Evolutionary conservation across 1,139 yeast species (phyloP), one percentile per base, ranked within the genome.

Genomic region (Groenewaldozyma sp.): DNA sequence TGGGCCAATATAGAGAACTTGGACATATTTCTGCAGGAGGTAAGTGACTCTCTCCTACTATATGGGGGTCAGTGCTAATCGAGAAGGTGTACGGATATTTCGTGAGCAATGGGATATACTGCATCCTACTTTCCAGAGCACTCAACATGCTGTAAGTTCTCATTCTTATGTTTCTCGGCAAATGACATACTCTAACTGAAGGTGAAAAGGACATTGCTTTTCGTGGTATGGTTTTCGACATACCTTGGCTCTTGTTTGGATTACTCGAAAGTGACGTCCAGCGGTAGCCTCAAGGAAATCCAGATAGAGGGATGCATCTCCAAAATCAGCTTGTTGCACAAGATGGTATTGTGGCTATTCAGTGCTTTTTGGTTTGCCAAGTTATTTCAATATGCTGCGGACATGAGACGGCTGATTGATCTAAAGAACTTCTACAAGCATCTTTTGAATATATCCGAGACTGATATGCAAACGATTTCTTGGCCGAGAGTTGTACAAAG

Each of bases 1-100:
- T 93, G 98, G 97, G 94, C 97, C 1, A 91, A 91, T 53, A 86
- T 91, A 26, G 84, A 84, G 49, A 88, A 91, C 57, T 71, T 91
- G 60, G 98, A 91, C 60, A 74, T 77, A 37, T 91, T 91, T 52
- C 65, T 91, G 22, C 75, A 76, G 41, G 94, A 88, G 50, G 42
- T 40, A 37, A 34, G 32, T 22, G n/a, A n/a, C n/a, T 2, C 16
- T 28, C 31, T n/a, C 31, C n/a, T 14, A n/a, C 6, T 28, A 9
- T 31, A 7, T 18, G 10, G 22, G 9, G 10, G 16, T 31, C 34
- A 11, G 19, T 14, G 5, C 26, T 22, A 22, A 22, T 22, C 10
- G 7, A 7, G 7, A 16, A 40, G 43, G 80, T 87, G 5, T 91
- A 93, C 59, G 70, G 73, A 40, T 91, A 87, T 57, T 93, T 82